These are phyloP conservation scores for Cephaloascus albidus DNA, from an alignment of 805 yeast genomes.

Conservation along the genomic window DNA sequence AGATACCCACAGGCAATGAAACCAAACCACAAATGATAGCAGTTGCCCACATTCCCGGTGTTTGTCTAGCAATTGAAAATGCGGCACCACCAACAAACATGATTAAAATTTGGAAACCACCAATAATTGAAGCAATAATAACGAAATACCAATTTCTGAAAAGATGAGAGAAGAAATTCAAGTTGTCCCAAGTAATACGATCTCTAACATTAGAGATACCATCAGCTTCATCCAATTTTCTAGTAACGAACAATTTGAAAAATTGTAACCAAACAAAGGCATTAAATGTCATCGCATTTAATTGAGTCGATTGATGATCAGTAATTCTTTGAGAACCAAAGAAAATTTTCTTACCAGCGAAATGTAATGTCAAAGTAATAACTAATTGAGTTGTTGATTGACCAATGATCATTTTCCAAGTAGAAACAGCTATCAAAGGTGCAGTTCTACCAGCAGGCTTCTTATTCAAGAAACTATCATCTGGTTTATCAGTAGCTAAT, in stretches of 20 bases:
- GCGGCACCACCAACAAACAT: slow-evolving; percentile 98
- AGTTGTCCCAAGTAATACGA: slow-evolving; percentile 52
- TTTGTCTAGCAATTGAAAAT: slow-evolving; percentile 70
- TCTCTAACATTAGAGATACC: slow-evolving; percentile 48
- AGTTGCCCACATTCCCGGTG: slow-evolving; percentile 84
- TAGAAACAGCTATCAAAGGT: slow-evolving; percentile 77
- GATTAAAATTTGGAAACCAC: slow-evolving; percentile 75
- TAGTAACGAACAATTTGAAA: slow-evolving; percentile 83
- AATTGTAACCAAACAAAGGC: slow-evolving; percentile 97
- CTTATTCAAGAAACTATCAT: slow-evolving; percentile 65
- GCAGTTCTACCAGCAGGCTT: slow-evolving; percentile 77
- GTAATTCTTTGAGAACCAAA: slow-evolving; percentile 21
- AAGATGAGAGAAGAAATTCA: slow-evolving; percentile 78
- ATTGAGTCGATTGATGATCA: slow-evolving; percentile 42
- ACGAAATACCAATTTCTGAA: slow-evolving; percentile 79
- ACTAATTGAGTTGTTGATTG: slow-evolving; percentile 73
- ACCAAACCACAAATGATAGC: slow-evolving; percentile 75
- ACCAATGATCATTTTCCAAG: slow-evolving; percentile 98
- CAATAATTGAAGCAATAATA: slow-evolving; percentile 62
- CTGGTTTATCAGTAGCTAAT: slow-evolving; percentile 95
- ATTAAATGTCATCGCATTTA: slow-evolving; percentile 85
- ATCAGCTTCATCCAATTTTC: slow-evolving; percentile 85
- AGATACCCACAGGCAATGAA: slow-evolving; percentile 71
- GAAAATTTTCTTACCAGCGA: slow-evolving; percentile 62
- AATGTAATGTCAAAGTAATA: slow-evolving; percentile 75